Evolutionary conservation across 2,329 filamentous ascomycete species (phyloP).

Genomic region (Alternaria rosae): DNA sequence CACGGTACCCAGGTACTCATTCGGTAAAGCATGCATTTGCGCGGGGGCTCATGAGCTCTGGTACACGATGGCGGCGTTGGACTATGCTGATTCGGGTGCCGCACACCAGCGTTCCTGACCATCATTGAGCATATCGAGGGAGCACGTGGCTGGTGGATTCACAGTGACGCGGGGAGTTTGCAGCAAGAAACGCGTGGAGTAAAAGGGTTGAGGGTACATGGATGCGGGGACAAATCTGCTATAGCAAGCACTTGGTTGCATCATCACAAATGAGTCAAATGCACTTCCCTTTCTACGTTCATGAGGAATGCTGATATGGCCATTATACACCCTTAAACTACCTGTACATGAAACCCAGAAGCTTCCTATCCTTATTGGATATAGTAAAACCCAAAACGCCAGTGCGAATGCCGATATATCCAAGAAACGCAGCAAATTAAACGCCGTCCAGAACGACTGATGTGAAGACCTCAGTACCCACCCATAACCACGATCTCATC

Average conservation of each 20-base stretch:
- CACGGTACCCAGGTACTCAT: not conserved
- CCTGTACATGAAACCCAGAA: not conserved
- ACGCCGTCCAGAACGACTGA: not conserved
- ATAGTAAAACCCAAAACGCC: not conserved
- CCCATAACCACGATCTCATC: conserved; percentile 1
- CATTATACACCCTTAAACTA: conserved; percentile 3
- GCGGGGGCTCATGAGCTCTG: not conserved
- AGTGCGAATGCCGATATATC: not conserved
- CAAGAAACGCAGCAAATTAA: not conserved
- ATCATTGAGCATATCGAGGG: not conserved
- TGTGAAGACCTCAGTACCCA: not conserved
- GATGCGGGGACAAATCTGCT: not conserved
- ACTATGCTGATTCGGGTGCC: not conserved
- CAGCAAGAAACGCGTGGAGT: not conserved
- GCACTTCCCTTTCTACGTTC: not conserved
- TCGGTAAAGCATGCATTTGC: not conserved
- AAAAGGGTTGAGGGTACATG: not conserved
- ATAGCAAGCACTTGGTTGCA: not conserved
- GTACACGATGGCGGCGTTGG: not conserved
- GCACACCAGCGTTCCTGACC: not conserved
- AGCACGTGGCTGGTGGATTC: not conserved
- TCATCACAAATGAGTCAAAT: not conserved
- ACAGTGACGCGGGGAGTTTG: not conserved
- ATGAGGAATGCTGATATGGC: not conserved
- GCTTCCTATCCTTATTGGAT: not conserved